Evolutionary conservation across 2,329 filamentous ascomycete species (phyloP).

Genomic region (Exophiala viscosa): DNA sequence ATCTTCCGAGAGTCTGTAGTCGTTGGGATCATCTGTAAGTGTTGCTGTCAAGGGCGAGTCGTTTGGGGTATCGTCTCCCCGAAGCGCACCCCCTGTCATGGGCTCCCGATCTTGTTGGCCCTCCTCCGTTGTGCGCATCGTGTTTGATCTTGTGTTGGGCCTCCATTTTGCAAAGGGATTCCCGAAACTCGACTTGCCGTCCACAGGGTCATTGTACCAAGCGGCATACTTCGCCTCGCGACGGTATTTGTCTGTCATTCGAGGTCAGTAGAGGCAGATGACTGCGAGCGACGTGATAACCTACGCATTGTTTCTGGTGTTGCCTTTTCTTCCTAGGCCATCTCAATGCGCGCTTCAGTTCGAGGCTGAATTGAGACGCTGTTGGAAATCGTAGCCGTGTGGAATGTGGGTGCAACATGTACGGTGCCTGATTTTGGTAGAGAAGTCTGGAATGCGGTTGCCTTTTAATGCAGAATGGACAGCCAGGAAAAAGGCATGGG

Average conservation of each 20-base stretch:
- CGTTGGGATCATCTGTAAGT: slow-evolving; percentile 18
- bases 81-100: neutral
- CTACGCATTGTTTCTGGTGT: slow-evolving; percentile 17
- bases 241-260: slow-evolving; percentile 23
- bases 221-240: slow-evolving; percentile 25
- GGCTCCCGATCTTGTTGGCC: slow-evolving; percentile 5
- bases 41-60: slow-evolving; percentile 9
- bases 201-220: slow-evolving; percentile 24
- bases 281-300: slow-evolving; percentile 1
- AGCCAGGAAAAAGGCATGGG: too few species aligned
- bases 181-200: slow-evolving; percentile 9
- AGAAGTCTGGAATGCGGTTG: too few species aligned
- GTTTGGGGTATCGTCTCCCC: neutral
- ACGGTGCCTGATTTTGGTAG: too few species aligned
- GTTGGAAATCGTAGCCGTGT: too few species aligned
- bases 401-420: too few species aligned
- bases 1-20: slow-evolving; percentile 9
- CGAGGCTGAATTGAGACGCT: too few species aligned
- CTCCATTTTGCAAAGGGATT: slow-evolving; percentile 25
- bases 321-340: neutral
- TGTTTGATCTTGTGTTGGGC: slow-evolving; percentile 8
- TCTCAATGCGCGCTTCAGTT: too few species aligned
- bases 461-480: too few species aligned
- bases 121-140: slow-evolving; percentile 12
- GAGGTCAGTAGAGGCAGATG: neutral